Percentiles rank a stretch among this genome's conserved stretches.
Evolutionary conservation across 2,329 filamentous ascomycete species (phyloP).

Genomic region (Hypoxylon sp.): DNA sequence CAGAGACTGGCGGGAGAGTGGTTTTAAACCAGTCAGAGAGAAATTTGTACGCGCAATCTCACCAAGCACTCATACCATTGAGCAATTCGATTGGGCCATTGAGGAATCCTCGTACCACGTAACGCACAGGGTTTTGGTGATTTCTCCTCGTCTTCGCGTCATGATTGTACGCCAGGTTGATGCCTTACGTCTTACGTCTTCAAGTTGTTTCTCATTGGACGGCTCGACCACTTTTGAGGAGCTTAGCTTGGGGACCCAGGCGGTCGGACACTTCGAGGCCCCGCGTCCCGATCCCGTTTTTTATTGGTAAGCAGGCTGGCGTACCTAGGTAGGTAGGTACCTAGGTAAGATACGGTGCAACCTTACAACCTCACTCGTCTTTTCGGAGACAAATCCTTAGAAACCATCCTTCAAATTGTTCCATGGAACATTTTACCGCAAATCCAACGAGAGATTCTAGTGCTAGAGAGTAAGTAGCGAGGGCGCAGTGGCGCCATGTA

Average conservation of each 20-base stretch:
- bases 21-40: background rate
- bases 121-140: slow-evolving; percentile 14
- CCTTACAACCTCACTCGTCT: too few relatives aligned
- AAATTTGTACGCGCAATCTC: background rate
- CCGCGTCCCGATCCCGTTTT: slow-evolving; percentile 28
- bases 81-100: background rate
- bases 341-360: too few relatives aligned
- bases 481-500: too few relatives aligned
- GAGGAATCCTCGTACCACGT: slow-evolving; percentile 7
- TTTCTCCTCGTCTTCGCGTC: slow-evolving; percentile 39
- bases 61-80: background rate
- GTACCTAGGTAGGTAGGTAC: too few relatives aligned
- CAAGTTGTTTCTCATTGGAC: slow-evolving; percentile 31
- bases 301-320: background rate
- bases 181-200: slow-evolving; percentile 29
- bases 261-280: slow-evolving; percentile 30
- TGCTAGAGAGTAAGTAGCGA: too few relatives aligned
- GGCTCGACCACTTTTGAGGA: slow-evolving; percentile 10
- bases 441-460: too few relatives aligned
- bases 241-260: background rate
- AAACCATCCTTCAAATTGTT: too few relatives aligned
- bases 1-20: background rate
- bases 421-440: too few relatives aligned
- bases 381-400: too few relatives aligned
- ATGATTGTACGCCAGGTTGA: slow-evolving; percentile 27